Base-by-base conservation (phyloP, 352 stramenopile genomes). In the Peronosclerospora sorghi region DNA sequence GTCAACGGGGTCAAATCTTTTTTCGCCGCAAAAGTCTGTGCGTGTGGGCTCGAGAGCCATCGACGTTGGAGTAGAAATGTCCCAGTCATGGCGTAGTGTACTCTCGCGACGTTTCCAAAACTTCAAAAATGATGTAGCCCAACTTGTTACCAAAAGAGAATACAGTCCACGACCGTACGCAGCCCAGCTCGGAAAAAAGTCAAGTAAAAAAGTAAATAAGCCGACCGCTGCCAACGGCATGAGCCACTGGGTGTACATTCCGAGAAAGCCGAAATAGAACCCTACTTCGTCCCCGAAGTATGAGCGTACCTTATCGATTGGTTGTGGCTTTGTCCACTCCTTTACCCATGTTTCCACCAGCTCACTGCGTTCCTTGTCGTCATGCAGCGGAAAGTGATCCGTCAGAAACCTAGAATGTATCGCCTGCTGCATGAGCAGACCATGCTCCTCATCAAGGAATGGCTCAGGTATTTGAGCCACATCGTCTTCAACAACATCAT, bases 201-300 rank as follows among this genome's bases (percentile, higher is more conserved):
- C 78, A 43, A 86, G 40, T 8, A 96, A 57, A 48, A 97, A 93
- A 15, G 96, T 86, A 13, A 95, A 18, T 24, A 88, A 38, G 2
- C 94, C 94, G 21, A 97, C 49, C 7, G 86, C 51, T 20, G 87
- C 84, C 9, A 96, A 81, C 9, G 85, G 80, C 5, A 98, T 56
- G 6, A 99, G 70, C 74, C 95, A 96, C 40, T 83, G 77, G 15
- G 92, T 96, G 60, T 96, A 97, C 70, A 96, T 94, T 27, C 96
- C 88, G 4, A 98, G 59, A 60, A 97, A 99, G 7, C 91, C 86
- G 68, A 98, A 98, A 68, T 98, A 98, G 48, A 98, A 97, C 0
- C 91, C 92, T 39, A 99, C 77, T 49, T 92, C 79, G 28, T 89
- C 70, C 24, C 79, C 79, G 58, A 87, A 92, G 39, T 92, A 92